Percentiles rank a stretch among this genome's conserved stretches.
These are phyloP conservation scores for Hymenoscyphus linearis DNA, from an alignment of 2,329 filamentous ascomycete species.

Conservation along the genomic window DNA sequence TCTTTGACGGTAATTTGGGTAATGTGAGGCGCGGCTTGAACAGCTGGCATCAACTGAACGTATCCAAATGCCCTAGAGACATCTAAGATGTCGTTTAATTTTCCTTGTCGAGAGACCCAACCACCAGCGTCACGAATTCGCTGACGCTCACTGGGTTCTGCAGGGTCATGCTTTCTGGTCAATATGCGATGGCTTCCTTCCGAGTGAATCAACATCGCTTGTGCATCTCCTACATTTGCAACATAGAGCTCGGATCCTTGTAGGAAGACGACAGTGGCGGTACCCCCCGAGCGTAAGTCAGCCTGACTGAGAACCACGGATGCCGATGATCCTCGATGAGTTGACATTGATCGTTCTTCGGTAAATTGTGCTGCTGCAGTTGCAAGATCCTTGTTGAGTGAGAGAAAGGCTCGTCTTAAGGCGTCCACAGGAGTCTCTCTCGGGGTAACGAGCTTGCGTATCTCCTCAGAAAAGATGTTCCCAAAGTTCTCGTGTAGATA, in stretches of 20 bases:
- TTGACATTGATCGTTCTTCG: conserved; percentile 62
- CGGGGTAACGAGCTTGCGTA: conserved; percentile 62
- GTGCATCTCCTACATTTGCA: conserved; percentile 91
- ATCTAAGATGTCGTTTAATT: conserved; percentile 83
- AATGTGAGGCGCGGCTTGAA: conserved; percentile 86
- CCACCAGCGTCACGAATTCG: conserved; percentile 92
- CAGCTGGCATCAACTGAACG: conserved; percentile 83
- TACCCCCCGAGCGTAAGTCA: conserved; percentile 83
- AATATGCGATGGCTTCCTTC: conserved; percentile 79
- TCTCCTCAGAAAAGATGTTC: conserved; percentile 73
- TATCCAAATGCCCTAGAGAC: conserved; percentile 96
- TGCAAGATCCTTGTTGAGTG: conserved; percentile 90
- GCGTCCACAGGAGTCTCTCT: conserved; percentile 78
- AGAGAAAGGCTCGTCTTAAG: conserved; percentile 77
- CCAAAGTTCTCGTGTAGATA: conserved; percentile 96
- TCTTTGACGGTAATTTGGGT: conserved; percentile 73
- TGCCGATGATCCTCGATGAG: conserved; percentile 66
- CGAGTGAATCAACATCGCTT: conserved; percentile 90
- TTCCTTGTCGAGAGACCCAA: conserved; percentile 91
- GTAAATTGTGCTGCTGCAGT: conserved; percentile 75
- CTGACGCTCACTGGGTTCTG: conserved; percentile 74
- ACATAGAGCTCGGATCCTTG: conserved; percentile 87
- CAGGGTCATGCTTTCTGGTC: conserved; percentile 89
- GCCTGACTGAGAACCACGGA: conserved; percentile 80
- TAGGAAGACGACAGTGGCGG: conserved; percentile 87